Evolutionary conservation across 345 rosid species (phyloP), one percentile per base, ranked within the genome.

Genomic region (Atalantia buxifolia): DNA sequence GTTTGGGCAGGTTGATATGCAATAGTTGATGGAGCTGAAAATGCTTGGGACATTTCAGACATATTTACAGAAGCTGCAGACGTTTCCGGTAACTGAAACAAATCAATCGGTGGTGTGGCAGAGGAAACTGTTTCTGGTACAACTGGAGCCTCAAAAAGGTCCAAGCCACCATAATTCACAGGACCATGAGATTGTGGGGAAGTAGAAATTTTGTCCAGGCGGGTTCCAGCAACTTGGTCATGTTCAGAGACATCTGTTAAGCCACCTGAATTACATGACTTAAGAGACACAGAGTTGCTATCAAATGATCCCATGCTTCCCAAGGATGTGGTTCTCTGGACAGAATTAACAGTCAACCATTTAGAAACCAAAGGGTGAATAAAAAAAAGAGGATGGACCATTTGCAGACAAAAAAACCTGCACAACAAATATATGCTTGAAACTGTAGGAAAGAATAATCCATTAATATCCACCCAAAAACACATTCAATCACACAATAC

Each of bases 271-370:
- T 86, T 85, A 79, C 82, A 81, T 70, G 97, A 90, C 86, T 87
- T 91, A 75, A 87, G 45, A 80, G 94, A 88, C 83, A 78, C n/a
- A 53, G 88, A 84, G 74, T 85, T 89, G 87, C 89, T 87, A 53
- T 88, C 96, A 72, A 88, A 84, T 77, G 97, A 89, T 75, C 88
- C 90, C 74, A 72, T 76, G 86, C 97, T 92, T 84, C 90, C 95
- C n/a, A 79, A 83, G 74, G 99, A 94, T 60, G 86, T 74, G 62
- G 91, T 84, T 89, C 95, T 90, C 98, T 96, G 90, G 67, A 78
- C 36, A 62, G 71, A 85, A 84, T 21, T 66, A 74, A 27, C 57
- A 77, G 66, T 78, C 79, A 88, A 76, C 75, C 42, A 30, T 66
- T 73, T 31, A 66, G 71, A 71, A 76, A 77, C 22, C 22, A 72